These are phyloP conservation scores for Canavalia ensiformis DNA, from an alignment of 306 rosid species.

Conservation along the genomic window DNA sequence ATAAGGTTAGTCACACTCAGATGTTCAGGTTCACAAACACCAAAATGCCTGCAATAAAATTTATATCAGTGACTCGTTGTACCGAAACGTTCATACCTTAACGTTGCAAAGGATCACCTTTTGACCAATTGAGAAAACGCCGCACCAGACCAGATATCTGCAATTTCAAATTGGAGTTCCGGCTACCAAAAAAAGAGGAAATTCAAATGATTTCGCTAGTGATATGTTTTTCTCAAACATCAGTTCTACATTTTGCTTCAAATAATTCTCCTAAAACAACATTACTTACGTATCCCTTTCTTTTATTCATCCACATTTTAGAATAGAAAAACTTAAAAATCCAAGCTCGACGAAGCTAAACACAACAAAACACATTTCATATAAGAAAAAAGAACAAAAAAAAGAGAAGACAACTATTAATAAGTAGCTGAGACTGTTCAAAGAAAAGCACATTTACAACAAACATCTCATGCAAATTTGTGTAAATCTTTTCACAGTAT, in stretches of 20 bases:
- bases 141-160: slow-evolving; percentile 22
- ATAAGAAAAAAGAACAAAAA: background rate
- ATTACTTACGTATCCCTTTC: background rate
- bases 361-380: background rate
- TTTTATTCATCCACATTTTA: background rate
- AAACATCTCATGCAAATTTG: background rate
- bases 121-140: slow-evolving; percentile 11
- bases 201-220: background rate
- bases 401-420: no score
- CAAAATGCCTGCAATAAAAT: slow-evolving; percentile 32
- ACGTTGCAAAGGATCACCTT: slow-evolving; percentile 33
- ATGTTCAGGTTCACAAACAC: slow-evolving; percentile 34
- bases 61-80: background rate
- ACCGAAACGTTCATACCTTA: background rate
- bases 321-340: background rate
- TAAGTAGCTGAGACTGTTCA: no score
- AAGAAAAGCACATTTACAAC: background rate
- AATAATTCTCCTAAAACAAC: background rate
- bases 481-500: background rate
- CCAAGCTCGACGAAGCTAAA: background rate
- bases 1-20: slow-evolving; percentile 25
- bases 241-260: slow-evolving; percentile 3
- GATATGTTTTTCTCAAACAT: background rate
- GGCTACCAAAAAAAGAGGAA: background rate
- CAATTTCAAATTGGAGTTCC: background rate